Base-by-base conservation (phyloP, 768 basidiomycete genomes). In the Tylopilus balloui region DNA sequence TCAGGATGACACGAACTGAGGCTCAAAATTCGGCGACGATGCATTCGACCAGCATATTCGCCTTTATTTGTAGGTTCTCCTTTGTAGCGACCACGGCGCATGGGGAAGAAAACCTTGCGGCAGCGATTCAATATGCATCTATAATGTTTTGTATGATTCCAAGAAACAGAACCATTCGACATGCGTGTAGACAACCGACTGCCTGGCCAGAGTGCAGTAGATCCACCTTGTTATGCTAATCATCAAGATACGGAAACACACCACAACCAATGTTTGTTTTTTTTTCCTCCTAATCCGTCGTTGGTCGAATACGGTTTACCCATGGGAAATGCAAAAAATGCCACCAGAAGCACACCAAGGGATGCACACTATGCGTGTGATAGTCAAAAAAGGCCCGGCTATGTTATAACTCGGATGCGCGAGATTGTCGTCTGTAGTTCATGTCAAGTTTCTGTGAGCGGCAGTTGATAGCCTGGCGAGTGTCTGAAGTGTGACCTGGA, bases 361-460 rank as follows among this genome's bases (percentile, higher is more conserved):
- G 27, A 37, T n/a, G n/a, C 51, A 56, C 61, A 62, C 61, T 51
- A 46, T 62, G 55, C 61, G 61, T 62, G 61, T 50, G 48, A 63
- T 62, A 62, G 61, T 62, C 61, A 34, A 62, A 34, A 45, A 17
- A 51, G n/a, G 56, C 38, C 58, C 51, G 61, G 61, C 61, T 62
- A 63, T 47, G n/a, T 37, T 27, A n/a, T 19, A 24, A 47, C 55
- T 58, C 31, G 51, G 53, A 51, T 57, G 61, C 52, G 49, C 53
- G 17, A 23, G n/a, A 11, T 32, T 27, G 41, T 41, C 11, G 19
- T 11, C 49, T 32, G n/a, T n/a, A 50, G 54, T 50, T 41, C 24
- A 29, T 43, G 28, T n/a, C n/a, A n/a, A n/a, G n/a, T n/a, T 34
- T 34, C 17, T 34, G 21, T 36, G 55, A 60, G 61, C 53, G 51